A percentile compares a stretch with the other conserved stretches of the same genome.
These are phyloP conservation scores for Boletus mariae DNA, from an alignment of 1,284 basidiomycete genomes.

Conservation along the genomic window DNA sequence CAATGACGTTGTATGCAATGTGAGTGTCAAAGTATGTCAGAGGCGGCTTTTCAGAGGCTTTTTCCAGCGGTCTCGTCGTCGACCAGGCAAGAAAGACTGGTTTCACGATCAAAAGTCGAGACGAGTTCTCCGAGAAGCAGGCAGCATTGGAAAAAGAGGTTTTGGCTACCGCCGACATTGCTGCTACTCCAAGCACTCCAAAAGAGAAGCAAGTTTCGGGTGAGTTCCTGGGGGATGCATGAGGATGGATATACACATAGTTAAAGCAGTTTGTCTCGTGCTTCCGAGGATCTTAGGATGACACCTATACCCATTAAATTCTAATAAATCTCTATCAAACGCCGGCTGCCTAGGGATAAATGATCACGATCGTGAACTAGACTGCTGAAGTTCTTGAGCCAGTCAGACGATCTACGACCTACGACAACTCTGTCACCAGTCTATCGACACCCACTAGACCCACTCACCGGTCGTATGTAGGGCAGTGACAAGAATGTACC, in stretches of 20 bases:
- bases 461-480: slow-evolving; percentile 68
- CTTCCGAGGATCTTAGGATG: slow-evolving; percentile 3
- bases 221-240: slow-evolving; percentile 6
- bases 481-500: slow-evolving; percentile 86
- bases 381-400: slow-evolving; percentile 76
- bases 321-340: slow-evolving; percentile 11
- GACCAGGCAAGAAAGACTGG: slow-evolving; percentile 46
- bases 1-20: slow-evolving; percentile 56
- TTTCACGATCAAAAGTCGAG: slow-evolving; percentile 49
- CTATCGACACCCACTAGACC: neutral
- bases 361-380: slow-evolving; percentile 32
- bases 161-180: neutral
- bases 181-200: slow-evolving; percentile 4
- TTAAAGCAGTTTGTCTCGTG: neutral
- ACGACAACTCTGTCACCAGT: slow-evolving; percentile 7
- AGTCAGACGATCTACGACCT: slow-evolving; percentile 72
- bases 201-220: slow-evolving; percentile 7
- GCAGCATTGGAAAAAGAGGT: slow-evolving; percentile 4
- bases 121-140: slow-evolving; percentile 35
- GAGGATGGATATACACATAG: slow-evolving; percentile 1
- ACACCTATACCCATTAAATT: slow-evolving; percentile 19
- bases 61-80: slow-evolving; percentile 48
- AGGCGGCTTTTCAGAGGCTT: neutral
- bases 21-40: slow-evolving; percentile 33
- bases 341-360: slow-evolving; percentile 10